Conservation (phyloP, 768 basidiomycete species). For the Boletus vermiculosoides region DNA sequence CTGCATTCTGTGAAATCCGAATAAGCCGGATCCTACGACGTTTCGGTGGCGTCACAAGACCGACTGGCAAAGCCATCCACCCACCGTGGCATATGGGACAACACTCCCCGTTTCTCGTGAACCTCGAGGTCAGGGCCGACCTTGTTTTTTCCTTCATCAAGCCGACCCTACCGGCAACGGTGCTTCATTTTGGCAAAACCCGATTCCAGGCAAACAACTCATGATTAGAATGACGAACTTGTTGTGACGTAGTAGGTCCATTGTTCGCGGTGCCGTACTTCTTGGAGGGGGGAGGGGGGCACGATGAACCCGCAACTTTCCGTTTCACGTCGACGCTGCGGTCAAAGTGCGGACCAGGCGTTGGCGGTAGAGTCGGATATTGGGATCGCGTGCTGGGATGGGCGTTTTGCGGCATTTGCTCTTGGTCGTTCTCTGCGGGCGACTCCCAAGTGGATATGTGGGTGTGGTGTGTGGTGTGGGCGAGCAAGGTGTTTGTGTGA, state of each 20-base stretch:
- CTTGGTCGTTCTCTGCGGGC: background rate
- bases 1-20: background rate
- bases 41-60: background rate
- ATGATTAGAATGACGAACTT: background rate
- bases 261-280: background rate
- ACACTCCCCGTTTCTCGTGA: background rate
- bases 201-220: background rate
- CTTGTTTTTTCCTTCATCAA: background rate
- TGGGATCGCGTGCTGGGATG: background rate
- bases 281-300: background rate
- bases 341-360: background rate
- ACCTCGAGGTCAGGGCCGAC: background rate
- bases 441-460: background rate
- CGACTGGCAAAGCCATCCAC: background rate
- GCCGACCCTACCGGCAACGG: background rate
- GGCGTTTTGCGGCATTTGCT: background rate
- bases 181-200: background rate
- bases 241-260: background rate
- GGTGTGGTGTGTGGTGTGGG: background rate
- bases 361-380: background rate
- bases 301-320: background rate
- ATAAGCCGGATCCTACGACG: background rate
- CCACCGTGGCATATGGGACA: background rate
- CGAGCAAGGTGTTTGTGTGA: background rate
- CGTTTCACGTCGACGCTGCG: slow-evolving; percentile 3